Evolutionary conservation across 2,329 filamentous ascomycete genomes (phyloP).

Genomic region (Sporothrix variecibatus): DNA sequence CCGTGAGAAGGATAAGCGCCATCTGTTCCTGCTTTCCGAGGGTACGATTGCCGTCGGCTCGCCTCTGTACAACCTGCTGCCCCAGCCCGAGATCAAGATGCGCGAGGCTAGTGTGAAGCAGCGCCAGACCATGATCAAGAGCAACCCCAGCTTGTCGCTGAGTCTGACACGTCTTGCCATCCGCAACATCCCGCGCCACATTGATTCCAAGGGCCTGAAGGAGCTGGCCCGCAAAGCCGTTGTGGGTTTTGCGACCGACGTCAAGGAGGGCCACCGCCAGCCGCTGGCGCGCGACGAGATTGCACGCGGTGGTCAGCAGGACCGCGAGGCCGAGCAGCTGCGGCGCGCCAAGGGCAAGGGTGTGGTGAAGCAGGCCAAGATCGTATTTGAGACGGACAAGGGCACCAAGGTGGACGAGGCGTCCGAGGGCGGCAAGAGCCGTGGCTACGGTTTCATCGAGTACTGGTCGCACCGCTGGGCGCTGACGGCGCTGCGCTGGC

Average conservation of each 20-base stretch:
- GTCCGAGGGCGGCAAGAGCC: constrained; percentile 67
- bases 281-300: constrained; percentile 89
- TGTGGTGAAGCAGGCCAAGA: constrained; percentile 90
- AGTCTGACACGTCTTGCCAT: constrained; percentile 88
- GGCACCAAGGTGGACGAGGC: constrained; percentile 80
- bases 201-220: constrained; percentile 87
- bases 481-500: constrained; percentile 89
- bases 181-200: constrained; percentile 82
- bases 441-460: constrained; percentile 97
- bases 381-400: constrained; percentile 86
- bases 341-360: constrained; percentile 80
- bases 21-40: constrained; percentile 84
- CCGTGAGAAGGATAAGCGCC: constrained; percentile 82
- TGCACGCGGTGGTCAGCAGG: constrained; percentile 74
- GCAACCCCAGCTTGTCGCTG: constrained; percentile 85
- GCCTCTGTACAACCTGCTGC: constrained; percentile 72
- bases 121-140: constrained; percentile 85
- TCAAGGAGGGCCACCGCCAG: constrained; percentile 73
- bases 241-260: constrained; percentile 89
- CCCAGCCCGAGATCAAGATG: constrained; percentile 80
- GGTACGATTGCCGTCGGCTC: constrained; percentile 79
- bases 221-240: constrained; percentile 87
- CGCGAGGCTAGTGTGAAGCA: constrained; percentile 84
- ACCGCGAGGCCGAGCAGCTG: constrained; percentile 75
- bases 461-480: constrained; percentile 93